Evolutionary conservation across 768 basidiomycete species (phyloP).

Genomic region (Russula olivacea): DNA sequence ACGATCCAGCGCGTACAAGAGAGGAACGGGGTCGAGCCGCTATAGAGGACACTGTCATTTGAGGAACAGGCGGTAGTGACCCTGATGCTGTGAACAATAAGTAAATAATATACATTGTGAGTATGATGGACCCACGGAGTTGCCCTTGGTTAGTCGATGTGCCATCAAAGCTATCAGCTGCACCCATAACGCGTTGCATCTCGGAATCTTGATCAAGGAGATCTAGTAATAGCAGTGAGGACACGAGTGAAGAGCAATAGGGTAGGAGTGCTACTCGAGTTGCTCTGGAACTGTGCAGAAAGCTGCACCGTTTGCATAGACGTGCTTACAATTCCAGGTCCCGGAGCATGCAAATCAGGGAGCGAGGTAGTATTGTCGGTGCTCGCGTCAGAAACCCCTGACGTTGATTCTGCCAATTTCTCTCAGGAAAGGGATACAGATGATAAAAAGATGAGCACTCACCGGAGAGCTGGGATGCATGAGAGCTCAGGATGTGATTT

Average conservation of each 20-base stretch:
- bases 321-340: slow-evolving; percentile 5
- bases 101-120: not conserved
- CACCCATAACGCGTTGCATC: slow-evolving; percentile 25
- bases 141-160: slow-evolving; percentile 16
- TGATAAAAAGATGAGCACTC: not conserved
- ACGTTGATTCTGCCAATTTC: slow-evolving; percentile 13
- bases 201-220: slow-evolving; percentile 26
- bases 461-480: slow-evolving; percentile 14
- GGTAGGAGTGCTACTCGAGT: slow-evolving; percentile 15
- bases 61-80: slow-evolving; percentile 1
- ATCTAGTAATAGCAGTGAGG: slow-evolving; percentile 10
- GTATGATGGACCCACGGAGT: slow-evolving; percentile 11
- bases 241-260: not conserved
- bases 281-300: slow-evolving; percentile 20
- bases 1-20: slow-evolving; percentile 21
- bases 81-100: not conserved
- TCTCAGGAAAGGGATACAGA: not conserved
- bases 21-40: slow-evolving; percentile 15
- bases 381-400: slow-evolving; percentile 16
- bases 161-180: slow-evolving; percentile 21
- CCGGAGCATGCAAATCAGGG: slow-evolving; percentile 11
- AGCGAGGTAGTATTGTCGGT: slow-evolving; percentile 17
- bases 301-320: slow-evolving; percentile 24
- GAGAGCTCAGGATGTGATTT: slow-evolving; percentile 10
- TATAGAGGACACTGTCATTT: slow-evolving; percentile 10